phyloP scores from a whole-genome alignment of 805 yeast species.

The Wickerhamiella musiphila region DNA sequence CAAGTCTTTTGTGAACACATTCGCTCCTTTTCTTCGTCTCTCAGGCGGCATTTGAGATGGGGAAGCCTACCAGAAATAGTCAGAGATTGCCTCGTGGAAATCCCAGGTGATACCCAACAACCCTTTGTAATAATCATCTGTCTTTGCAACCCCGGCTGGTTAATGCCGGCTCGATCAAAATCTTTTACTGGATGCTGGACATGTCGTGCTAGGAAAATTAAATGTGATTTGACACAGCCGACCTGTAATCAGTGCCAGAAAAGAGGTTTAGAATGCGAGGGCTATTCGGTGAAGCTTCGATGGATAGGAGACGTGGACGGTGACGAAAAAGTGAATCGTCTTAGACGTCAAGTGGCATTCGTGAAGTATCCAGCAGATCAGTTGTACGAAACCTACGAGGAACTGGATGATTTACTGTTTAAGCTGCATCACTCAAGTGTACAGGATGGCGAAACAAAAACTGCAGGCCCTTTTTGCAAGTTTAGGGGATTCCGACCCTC shows the following conservation, averaged over 20 bases:
- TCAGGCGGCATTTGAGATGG: slow-evolving; percentile 1
- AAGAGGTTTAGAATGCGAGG: slow-evolving; percentile 55
- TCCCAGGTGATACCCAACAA: not conserved
- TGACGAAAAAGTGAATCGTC: slow-evolving; percentile 5
- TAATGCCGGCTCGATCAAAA: slow-evolving; percentile 32
- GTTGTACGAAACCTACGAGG: slow-evolving; percentile 56
- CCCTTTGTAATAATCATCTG: not conserved
- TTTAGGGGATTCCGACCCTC: slow-evolving; percentile 31
- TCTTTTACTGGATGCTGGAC: slow-evolving; percentile 83
- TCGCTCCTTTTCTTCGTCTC: slow-evolving; percentile 25
- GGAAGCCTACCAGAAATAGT: not conserved
- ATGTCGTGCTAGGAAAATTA: slow-evolving; percentile 62
- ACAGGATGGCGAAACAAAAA: slow-evolving; percentile 30
- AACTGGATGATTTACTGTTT: slow-evolving; percentile 57
- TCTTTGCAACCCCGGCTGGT: no score
- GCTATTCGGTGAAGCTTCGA: slow-evolving; percentile 63
- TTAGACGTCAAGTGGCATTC: slow-evolving; percentile 41
- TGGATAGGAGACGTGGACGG: slow-evolving; percentile 34
- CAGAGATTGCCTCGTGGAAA: not conserved
- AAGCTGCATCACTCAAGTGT: slow-evolving; percentile 33
- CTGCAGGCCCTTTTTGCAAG: slow-evolving; percentile 71
- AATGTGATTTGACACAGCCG: slow-evolving; percentile 63
- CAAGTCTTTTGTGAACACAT: slow-evolving; percentile 29
- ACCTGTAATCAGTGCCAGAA: slow-evolving; percentile 52
- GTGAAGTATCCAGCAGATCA: slow-evolving; percentile 48